Percentiles rank a stretch among this genome's conserved stretches.
phyloP scores from a whole-genome alignment of 495 filamentous ascomycete genomes.

The Hypoxylon trugodes region DNA sequence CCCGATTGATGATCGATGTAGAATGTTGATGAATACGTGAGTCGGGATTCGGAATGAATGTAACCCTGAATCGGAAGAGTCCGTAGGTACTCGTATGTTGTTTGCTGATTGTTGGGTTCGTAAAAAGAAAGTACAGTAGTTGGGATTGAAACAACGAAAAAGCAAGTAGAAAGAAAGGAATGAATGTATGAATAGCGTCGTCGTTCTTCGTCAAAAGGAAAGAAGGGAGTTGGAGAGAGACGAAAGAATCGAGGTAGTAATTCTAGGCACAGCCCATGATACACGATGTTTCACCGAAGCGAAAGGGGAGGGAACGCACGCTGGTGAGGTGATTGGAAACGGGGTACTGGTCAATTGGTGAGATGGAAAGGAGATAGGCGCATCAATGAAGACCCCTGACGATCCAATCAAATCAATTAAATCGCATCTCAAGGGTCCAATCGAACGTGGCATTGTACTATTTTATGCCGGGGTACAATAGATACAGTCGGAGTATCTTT shows the following conservation, averaged over 20 bases:
- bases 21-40: constrained; percentile 22
- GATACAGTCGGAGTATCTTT: no score
- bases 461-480: no score
- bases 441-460: neutral
- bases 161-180: constrained; percentile 7
- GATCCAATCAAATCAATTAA: constrained; percentile 30
- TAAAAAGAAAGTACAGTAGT: constrained; percentile 16
- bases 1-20: constrained; percentile 7
- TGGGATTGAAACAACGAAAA: constrained; percentile 4
- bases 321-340: constrained; percentile 13
- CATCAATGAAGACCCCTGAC: constrained; percentile 31
- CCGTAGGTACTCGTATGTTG: no score
- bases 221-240: neutral
- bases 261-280: constrained; percentile 31
- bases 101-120: neutral
- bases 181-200: constrained; percentile 10
- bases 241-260: neutral
- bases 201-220: no score
- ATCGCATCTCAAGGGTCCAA: neutral
- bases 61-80: neutral
- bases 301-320: constrained; percentile 6
- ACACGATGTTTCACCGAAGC: constrained; percentile 31
- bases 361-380: constrained; percentile 5
- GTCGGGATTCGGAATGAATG: neutral
- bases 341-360: neutral